A percentile compares a stretch with the other conserved stretches of the same genome.
Conservation (phyloP, 2,329 filamentous ascomycete genomes). For the Chaetomiaceae sp. region DNA sequence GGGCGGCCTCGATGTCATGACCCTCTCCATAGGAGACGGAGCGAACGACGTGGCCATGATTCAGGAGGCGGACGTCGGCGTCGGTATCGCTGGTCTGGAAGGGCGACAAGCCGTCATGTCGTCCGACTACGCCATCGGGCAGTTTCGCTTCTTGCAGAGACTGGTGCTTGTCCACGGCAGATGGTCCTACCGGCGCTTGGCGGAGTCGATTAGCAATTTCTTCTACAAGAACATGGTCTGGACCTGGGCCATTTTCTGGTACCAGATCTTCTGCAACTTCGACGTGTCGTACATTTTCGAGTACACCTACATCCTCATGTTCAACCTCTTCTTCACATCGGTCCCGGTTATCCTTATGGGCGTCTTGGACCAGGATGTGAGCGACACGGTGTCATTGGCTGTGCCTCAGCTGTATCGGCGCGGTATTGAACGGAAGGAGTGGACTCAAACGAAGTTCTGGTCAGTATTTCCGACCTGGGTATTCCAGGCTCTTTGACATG, state of each 20-base stretch:
- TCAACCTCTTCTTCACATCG: constrained; percentile 96
- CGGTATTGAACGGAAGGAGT: constrained; percentile 93
- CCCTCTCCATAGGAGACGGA: constrained; percentile 85
- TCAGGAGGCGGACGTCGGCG: constrained; percentile 93
- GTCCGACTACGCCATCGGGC: constrained; percentile 90
- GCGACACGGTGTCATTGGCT: constrained; percentile 86
- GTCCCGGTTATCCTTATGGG: constrained; percentile 93
- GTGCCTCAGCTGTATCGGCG: constrained; percentile 93
- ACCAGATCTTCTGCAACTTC: constrained; percentile 90
- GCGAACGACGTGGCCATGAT: constrained; percentile 98
- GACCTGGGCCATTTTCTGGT: constrained; percentile 97
- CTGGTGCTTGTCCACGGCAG: constrained; percentile 85
- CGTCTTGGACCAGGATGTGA: constrained; percentile 94
- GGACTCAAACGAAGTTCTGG: constrained; percentile 97
- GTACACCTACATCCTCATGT: constrained; percentile 94
- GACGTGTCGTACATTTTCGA: constrained; percentile 97
- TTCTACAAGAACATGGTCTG: constrained; percentile 99
- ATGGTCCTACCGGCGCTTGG: constrained; percentile 93
- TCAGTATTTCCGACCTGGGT: constrained; percentile 44
- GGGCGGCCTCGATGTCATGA: constrained; percentile 91
- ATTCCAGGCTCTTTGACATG: no score
- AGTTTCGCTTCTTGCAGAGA: constrained; percentile 83
- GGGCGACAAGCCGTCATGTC: constrained; percentile 93
- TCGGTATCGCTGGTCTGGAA: constrained; percentile 90
- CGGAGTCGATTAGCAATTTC: constrained; percentile 94